Evolutionary conservation across 345 rosid species (phyloP).

Genomic region (Citropsis articulata): DNA sequence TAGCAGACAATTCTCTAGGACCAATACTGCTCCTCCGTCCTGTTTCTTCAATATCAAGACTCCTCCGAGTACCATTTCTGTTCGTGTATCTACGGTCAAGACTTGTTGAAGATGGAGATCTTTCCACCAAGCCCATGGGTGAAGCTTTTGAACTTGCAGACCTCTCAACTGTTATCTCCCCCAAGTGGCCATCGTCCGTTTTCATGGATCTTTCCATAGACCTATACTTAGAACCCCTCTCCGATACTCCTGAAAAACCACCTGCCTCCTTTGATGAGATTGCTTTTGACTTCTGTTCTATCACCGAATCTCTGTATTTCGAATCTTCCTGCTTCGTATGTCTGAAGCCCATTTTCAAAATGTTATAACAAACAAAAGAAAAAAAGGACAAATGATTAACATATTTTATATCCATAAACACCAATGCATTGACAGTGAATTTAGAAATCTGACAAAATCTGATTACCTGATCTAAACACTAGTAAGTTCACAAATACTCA

Average conservation of each 20-base stretch:
- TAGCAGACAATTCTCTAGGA: constrained; percentile 52
- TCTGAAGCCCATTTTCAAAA: constrained; percentile 34
- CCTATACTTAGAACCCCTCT: constrained; percentile 58
- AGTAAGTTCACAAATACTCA: not conserved
- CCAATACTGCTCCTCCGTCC: constrained; percentile 54
- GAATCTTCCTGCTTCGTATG: constrained; percentile 45
- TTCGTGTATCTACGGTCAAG: constrained; percentile 64
- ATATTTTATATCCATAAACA: not conserved
- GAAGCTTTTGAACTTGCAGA: constrained; percentile 74
- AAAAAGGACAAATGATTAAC: not conserved
- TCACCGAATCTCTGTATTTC: constrained; percentile 40
- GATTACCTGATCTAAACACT: not conserved
- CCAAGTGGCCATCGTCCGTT: constrained; percentile 61
- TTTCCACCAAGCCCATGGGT: constrained; percentile 59
- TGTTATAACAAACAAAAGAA: not conserved
- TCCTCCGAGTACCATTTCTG: constrained; percentile 56
- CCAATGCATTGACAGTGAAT: not conserved
- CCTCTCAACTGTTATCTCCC: constrained; percentile 64
- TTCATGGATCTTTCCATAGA: constrained; percentile 51
- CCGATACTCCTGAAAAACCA: constrained; percentile 53
- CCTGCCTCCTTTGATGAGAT: constrained; percentile 49
- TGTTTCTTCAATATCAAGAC: constrained; percentile 70
- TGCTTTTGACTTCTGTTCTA: constrained; percentile 49
- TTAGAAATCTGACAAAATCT: not conserved
- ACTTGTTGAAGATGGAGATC: constrained; percentile 79